Base-by-base conservation (phyloP, 352 stramenopile species). In the Thraustochytrium sp. region DNA sequence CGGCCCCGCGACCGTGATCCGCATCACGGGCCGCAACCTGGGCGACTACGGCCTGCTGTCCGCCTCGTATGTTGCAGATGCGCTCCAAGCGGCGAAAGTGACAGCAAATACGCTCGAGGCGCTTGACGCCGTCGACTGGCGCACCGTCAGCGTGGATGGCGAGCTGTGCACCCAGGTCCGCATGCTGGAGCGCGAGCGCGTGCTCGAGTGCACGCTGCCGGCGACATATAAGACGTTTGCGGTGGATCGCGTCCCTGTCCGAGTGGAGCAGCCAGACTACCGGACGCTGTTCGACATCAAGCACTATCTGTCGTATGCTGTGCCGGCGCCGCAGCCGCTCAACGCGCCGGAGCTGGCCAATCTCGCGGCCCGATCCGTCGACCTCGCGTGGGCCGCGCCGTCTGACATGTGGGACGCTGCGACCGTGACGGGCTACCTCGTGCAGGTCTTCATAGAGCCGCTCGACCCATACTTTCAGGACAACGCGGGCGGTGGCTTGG, bases 191-290 rank as follows among this genome's bases (percentile, higher is more conserved):
- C 86, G 87, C 1, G 90, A 93, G 68, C 85, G 89, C 37, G 85
- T 94, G 68, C 61, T 97, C 2, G 84, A 91, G 62, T 96, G 93
- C 76, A 91, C 86, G 18, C 82, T 96, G 4, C 92, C 92, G n/a
- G 51, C 91, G 18, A 87, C 40, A 16, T 37, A 84, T 23, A 62
- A 87, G 0, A 18, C 62, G 0, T 63, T 82, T 1, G 90, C 86
- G 86, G 87, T 90, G 18, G 93, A 89, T 5, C 54, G 85, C 13
- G 91, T 94, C 16, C 86, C 87, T 23, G 85, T 89, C 36, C 13
- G 40, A 37, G 90, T 96, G 16, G 83, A 82, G 26, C 92, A 94
- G 51, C 91, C 89, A 3, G 84, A 87, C 21, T 85, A 93, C 9
- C 89, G 91, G 13, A 73, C 85, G 9, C 87, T 96, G 23, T 88